Percentiles rank a stretch among this genome's conserved stretches.
Evolutionary conservation across 2,329 filamentous ascomycete genomes (phyloP).

Genomic region (Lachnellula cervina): DNA sequence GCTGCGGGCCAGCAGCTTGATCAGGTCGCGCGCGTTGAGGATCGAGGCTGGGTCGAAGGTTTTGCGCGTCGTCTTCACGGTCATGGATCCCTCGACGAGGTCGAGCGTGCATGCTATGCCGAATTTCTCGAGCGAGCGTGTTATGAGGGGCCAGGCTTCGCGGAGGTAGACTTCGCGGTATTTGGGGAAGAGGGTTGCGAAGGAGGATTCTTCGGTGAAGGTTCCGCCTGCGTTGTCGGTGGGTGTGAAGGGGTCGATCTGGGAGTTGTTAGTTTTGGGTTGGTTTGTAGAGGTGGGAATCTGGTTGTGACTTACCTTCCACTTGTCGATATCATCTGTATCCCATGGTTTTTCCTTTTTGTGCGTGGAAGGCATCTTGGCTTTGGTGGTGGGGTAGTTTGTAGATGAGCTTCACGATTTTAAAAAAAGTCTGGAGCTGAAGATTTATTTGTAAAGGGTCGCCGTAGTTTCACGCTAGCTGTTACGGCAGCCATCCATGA

Average conservation of each 20-base stretch:
- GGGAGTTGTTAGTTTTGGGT: conserved; percentile 9
- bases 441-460: conserved; percentile 2
- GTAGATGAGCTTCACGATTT: not conserved
- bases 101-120: conserved; percentile 91
- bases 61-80: conserved; percentile 87
- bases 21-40: conserved; percentile 87
- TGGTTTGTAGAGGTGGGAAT: not conserved
- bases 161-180: conserved; percentile 93
- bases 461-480: not conserved
- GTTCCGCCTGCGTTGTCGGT: conserved; percentile 81
- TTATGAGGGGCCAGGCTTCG: conserved; percentile 89
- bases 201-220: conserved; percentile 90
- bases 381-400: conserved; percentile 12
- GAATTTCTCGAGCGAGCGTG: conserved; percentile 76
- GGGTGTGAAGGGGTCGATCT: conserved; percentile 78
- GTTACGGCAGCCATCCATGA: no score
- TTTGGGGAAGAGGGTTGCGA: conserved; percentile 84
- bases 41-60: conserved; percentile 91
- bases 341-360: conserved; percentile 92
- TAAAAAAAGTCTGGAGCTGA: conserved; percentile 14
- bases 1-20: conserved; percentile 85
- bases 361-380: conserved; percentile 77
- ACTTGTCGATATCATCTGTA: conserved; percentile 95
- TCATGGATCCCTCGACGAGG: conserved; percentile 94
- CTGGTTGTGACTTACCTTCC: conserved; percentile 59